phyloP scores from a whole-genome alignment of 192 early-diverging fungal species.

The Allomyces macrogynus region DNA sequence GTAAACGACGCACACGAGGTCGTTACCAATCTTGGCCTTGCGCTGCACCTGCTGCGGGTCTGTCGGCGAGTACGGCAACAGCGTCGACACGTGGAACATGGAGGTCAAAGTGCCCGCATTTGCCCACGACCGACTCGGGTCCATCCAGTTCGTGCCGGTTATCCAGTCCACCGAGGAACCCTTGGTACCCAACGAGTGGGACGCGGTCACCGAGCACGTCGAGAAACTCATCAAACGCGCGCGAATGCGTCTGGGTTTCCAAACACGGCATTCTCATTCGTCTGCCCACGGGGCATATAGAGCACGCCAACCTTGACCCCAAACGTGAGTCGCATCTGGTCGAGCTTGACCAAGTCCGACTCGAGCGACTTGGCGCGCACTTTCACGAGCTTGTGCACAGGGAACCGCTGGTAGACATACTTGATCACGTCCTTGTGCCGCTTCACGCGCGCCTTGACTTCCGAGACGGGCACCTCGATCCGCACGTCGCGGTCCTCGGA shows the following conservation, averaged over 20 bases:
- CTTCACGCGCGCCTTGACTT: too few species aligned
- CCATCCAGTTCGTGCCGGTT: slow-evolving; percentile 3
- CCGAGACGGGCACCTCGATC: too few species aligned
- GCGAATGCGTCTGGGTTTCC: slow-evolving; percentile 14
- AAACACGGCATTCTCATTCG: slow-evolving; percentile 20
- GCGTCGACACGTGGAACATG: slow-evolving; percentile 26
- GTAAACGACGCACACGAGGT: slow-evolving; percentile 21
- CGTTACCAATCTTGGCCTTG: slow-evolving; percentile 29
- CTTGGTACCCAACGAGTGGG: slow-evolving; percentile 13
- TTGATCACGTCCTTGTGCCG: too few species aligned
- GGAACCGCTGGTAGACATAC: neutral
- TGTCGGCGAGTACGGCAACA: slow-evolving; percentile 14
- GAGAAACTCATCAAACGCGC: slow-evolving; percentile 16
- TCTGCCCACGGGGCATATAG: slow-evolving; percentile 10
- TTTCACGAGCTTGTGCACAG: neutral
- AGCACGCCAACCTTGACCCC: neutral
- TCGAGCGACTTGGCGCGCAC: neutral
- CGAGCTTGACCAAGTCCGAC: neutral
- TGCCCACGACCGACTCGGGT: too few species aligned
- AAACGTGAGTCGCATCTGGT: neutral
- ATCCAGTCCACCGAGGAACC: slow-evolving; percentile 22
- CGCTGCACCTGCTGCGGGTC: slow-evolving; percentile 28
- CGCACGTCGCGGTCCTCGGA: too few species aligned
- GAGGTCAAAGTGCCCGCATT: slow-evolving; percentile 10
- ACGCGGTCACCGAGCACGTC: slow-evolving; percentile 9